Base-by-base conservation (phyloP, 257 asterid species). In the Scutellaria minor region DNA sequence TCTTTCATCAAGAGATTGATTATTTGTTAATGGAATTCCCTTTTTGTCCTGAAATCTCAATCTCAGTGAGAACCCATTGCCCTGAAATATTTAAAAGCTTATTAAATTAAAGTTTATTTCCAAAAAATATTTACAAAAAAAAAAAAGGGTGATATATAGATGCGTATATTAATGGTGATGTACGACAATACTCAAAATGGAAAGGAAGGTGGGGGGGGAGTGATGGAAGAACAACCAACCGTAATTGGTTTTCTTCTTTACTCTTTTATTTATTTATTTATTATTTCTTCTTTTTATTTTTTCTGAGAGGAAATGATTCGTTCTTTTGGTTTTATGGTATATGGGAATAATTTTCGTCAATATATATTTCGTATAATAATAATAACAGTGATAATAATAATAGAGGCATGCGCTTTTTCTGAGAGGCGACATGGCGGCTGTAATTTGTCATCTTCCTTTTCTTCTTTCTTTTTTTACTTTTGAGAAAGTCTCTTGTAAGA, bases 181-280 rank as follows among this genome's bases (percentile, higher is more conserved):
- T n/a, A 37, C 47, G 37, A 47, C 56, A 71, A 52, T 14, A 47
- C 12, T 59, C 6, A 59, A 56, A 62, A 61, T 6, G 48, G 65
- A 44, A 42, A 52, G 52, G 39, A 64, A 27, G 61, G 53, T 41
- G 77, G 71, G 18, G 71, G 18, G 18, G 67, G 35, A 12, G 13
- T 46, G 42, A 8, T 64, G 15, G 31, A 50, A 73, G 45, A 65
- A 47, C 74, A 55, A 13, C 68, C 61, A 57, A 65, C 71, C 37
- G 65, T 18, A 62, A 42, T 48, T 7, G 10, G 48, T 44, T 31
- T 31, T 31, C 37, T 31, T 31, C 2, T 4, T 31, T 31, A n/a
- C n/a, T 31, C 4, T 4, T 31, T 2, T 31, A 0, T 31, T 2
- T 31, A 31, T 31, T 31, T 31, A 31, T 31, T 31, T 31, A 31